Conservation (phyloP, 2,329 filamentous ascomycete genomes). For the Mollisiaceae sp. region DNA sequence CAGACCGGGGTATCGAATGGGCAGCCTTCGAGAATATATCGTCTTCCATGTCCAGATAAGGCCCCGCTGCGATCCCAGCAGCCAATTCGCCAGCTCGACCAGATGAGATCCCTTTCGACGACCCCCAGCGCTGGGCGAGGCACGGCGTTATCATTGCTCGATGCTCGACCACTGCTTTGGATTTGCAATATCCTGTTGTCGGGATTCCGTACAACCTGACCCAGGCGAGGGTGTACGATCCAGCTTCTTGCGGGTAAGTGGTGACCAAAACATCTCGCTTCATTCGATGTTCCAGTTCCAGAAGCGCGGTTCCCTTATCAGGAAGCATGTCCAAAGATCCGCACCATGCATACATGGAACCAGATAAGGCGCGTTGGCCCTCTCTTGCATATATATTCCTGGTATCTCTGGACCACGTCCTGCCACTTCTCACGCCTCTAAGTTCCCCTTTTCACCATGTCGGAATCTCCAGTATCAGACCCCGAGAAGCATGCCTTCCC, state of each 20-base stretch:
- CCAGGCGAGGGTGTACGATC: neutral
- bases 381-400: constrained; percentile 3
- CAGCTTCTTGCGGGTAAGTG: neutral
- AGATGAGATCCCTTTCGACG: neutral
- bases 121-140: neutral
- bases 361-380: neutral
- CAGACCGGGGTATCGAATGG: neutral
- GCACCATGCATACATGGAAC: neutral
- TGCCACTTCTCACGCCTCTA: neutral
- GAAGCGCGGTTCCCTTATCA: constrained; percentile 5
- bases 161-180: neutral
- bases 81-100: neutral
- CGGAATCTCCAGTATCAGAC: constrained; percentile 26
- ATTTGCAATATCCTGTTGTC: neutral
- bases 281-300: neutral
- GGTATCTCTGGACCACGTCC: neutral
- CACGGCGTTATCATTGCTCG: neutral
- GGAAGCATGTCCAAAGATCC: neutral
- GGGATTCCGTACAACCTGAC: neutral
- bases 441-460: constrained; percentile 21
- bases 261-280: neutral
- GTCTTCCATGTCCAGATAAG: neutral
- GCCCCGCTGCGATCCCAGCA: neutral
- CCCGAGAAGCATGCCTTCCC: constrained; percentile 21
- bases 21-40: neutral